Evolutionary conservation across 768 basidiomycete species (phyloP), one percentile per base, ranked within the genome.

Genomic region (Sutorius australiensis): DNA sequence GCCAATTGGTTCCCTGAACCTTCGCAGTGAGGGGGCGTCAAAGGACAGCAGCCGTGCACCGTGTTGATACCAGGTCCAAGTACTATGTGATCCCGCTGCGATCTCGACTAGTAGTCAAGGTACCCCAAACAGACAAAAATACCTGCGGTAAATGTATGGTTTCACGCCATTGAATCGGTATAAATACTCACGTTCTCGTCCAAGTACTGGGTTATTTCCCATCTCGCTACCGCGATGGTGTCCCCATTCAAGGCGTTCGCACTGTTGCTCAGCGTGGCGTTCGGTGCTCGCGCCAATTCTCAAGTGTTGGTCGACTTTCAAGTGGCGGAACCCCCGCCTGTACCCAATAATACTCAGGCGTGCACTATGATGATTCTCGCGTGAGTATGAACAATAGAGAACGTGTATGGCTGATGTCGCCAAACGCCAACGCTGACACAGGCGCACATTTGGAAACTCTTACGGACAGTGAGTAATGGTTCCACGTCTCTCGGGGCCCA

Each of bases 371-470:
- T 80, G 67, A 75, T 89, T 47, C 68, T 90, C 14, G 74, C 84
- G 85, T 87, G 55, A 61, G 78, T 69, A 19, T 46, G 16, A 33
- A 21, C 13, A 30, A 7, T 13, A 8, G 34, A 13, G 12, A 6
- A 40, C 17, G 13, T 14, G 19, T 6, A 19, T 6, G 40, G n/a
- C 31, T 21, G 24, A 51, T n/a, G 31, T 39, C 16, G 40, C 40
- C 17, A 21, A 38, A 46, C 34, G 8, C 9, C 19, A 10, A 41
- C 34, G 8, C 9, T n/a, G 8, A 41, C 30, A 28, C 50, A 87
- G 87, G 64, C 84, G 80, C 49, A 86, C 85, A 50, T 89, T 88
- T 61, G 87, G 81, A 3, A 80, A 77, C 63, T 89, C 88, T 3
- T 89, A 81, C 56, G 86, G 84, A 61, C 54, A 73, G 87, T 87